These are phyloP conservation scores for Deuterostichococcus epilithicus DNA, from an alignment of 139 green algal species.

Conservation along the genomic window DNA sequence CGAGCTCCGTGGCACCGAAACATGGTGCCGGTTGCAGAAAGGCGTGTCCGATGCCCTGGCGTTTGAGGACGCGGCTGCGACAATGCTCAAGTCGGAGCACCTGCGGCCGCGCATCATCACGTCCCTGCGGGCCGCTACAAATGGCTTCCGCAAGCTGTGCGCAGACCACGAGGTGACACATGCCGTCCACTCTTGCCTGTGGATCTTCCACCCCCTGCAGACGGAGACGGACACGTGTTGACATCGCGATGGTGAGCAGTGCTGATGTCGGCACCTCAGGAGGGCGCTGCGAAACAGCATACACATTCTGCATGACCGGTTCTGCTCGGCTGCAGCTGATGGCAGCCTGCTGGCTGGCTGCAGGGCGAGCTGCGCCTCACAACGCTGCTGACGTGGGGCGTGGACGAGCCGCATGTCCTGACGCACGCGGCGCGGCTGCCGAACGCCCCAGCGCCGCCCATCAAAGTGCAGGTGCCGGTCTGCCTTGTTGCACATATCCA, in stretches of 20 bases:
- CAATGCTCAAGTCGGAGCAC: background rate
- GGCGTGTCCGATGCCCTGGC: background rate
- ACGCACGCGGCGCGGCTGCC: slow-evolving; percentile 42
- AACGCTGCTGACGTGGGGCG: slow-evolving; percentile 45
- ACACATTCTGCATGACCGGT: too few species aligned
- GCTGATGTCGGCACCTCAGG: too few species aligned
- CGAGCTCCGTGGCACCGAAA: background rate
- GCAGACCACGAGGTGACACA: slow-evolving; percentile 1
- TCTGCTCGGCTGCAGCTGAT: too few species aligned
- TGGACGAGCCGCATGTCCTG: slow-evolving; percentile 17
- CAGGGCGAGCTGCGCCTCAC: slow-evolving; percentile 41
- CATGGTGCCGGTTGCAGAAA: background rate
- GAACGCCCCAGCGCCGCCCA: slow-evolving; percentile 30
- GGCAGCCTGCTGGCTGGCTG: background rate
- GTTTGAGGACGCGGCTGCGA: background rate
- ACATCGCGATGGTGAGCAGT: too few species aligned
- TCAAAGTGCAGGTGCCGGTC: slow-evolving; percentile 39
- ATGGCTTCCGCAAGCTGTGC: slow-evolving; percentile 7
- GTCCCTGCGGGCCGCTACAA: slow-evolving; percentile 21
- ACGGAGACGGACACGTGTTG: too few species aligned
- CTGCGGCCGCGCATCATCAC: slow-evolving; percentile 22
- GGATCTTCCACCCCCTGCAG: too few species aligned
- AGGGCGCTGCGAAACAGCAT: too few species aligned
- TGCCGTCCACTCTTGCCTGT: too few species aligned
- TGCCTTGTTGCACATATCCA: background rate